Percentiles rank a stretch among this genome's conserved stretches.
Evolutionary conservation across 768 basidiomycete genomes (phyloP).

Genomic region (Termitomyces sp.): DNA sequence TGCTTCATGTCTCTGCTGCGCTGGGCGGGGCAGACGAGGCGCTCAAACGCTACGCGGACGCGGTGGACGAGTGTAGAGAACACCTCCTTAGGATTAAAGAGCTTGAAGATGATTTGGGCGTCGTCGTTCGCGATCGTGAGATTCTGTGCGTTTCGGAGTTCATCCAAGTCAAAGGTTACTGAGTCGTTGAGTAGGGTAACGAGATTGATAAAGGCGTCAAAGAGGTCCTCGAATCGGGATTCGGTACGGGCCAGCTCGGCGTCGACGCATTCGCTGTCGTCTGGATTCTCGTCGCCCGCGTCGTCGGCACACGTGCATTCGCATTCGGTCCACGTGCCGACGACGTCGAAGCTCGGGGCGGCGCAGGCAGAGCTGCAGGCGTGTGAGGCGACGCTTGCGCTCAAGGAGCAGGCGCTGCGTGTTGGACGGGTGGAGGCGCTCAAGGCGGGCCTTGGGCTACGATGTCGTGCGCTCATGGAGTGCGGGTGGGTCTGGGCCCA

Average conservation of each 20-base stretch:
- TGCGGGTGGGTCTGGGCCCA: constrained; percentile 68
- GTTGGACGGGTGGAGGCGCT: constrained; percentile 48
- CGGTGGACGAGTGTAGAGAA: no score
- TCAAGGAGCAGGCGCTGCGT: constrained; percentile 64
- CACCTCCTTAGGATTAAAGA: no score
- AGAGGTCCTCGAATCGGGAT: constrained; percentile 32
- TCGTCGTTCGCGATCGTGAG: no score
- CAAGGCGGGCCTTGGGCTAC: constrained; percentile 53
- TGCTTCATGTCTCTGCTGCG: no score
- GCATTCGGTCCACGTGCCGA: constrained; percentile 8
- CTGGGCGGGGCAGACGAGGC: no score
- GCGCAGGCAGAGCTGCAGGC: constrained; percentile 80
- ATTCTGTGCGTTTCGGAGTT: no score
- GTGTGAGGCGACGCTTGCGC: constrained; percentile 69
- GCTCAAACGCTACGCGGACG: no score
- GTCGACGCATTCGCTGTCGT: constrained; percentile 37
- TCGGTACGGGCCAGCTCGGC: constrained; percentile 33
- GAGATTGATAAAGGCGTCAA: constrained; percentile 74
- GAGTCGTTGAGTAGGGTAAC: constrained; percentile 48
- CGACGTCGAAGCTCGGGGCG: constrained; percentile 47
- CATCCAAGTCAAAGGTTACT: no score
- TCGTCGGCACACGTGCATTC: constrained; percentile 10
- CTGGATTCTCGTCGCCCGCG: constrained; percentile 21
- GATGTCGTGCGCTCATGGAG: constrained; percentile 62
- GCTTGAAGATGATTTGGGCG: no score